Evolutionary conservation across 2,329 filamentous ascomycete species (phyloP).

Genomic region (Pseudocercospora musae): DNA sequence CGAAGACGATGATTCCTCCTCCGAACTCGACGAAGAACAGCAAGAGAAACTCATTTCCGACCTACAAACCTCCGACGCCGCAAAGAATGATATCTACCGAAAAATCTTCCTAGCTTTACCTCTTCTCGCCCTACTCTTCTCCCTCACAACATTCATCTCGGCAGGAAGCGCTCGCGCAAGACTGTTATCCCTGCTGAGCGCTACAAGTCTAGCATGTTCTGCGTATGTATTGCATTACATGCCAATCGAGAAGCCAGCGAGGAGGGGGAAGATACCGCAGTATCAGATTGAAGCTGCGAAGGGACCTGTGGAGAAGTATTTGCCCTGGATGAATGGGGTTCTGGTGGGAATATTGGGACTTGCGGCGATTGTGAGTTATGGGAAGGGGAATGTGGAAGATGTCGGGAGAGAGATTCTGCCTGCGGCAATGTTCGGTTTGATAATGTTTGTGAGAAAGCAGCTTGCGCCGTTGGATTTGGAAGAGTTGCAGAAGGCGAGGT

Average conservation of each 20-base stretch:
- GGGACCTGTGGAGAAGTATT: constrained; percentile 54
- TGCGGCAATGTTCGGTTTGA: constrained; percentile 57
- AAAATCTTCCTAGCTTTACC: constrained; percentile 59
- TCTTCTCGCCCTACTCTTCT: constrained; percentile 54
- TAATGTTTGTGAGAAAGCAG: constrained; percentile 61
- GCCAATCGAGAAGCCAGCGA: constrained; percentile 50
- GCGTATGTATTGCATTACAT: constrained; percentile 54
- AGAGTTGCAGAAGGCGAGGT: constrained; percentile 61
- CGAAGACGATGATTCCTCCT: constrained; percentile 55
- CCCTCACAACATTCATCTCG: constrained; percentile 48
- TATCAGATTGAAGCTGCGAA: constrained; percentile 29
- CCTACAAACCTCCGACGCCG: constrained; percentile 53
- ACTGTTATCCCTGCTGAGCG: constrained; percentile 54
- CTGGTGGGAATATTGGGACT: constrained; percentile 54
- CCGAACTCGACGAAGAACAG: constrained; percentile 70
- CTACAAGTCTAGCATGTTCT: constrained; percentile 63
- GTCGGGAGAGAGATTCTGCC: constrained; percentile 41
- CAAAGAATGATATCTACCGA: constrained; percentile 36
- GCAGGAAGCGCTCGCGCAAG: constrained; percentile 37
- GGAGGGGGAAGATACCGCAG: constrained; percentile 32
- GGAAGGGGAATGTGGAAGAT: constrained; percentile 28
- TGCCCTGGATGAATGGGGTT: constrained; percentile 60
- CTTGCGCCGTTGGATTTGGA: constrained; percentile 68
- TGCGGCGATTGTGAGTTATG: constrained; percentile 44
- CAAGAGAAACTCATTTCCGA: constrained; percentile 62